Percentiles rank a stretch among this genome's conserved stretches.
Conservation (phyloP, 129 eudicot genomes). For the Glebionis coronaria region DNA sequence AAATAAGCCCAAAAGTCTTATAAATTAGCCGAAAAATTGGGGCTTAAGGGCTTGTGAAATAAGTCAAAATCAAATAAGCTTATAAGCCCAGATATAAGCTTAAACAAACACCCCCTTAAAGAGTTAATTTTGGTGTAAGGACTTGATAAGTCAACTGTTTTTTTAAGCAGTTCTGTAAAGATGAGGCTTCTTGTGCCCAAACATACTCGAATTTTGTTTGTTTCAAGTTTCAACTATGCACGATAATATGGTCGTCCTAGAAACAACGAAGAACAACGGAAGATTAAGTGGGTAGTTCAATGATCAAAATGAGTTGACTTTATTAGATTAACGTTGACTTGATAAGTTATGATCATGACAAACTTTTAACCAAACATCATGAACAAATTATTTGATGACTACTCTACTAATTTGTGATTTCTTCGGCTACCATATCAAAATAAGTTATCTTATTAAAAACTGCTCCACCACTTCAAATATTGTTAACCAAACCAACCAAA, state of each 20-base stretch:
- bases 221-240: slow-evolving; percentile 10
- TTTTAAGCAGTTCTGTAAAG: slow-evolving; percentile 46
- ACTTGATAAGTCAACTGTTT: too few relatives aligned
- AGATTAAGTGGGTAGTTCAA: slow-evolving; percentile 3
- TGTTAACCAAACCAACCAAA: slow-evolving; percentile 7
- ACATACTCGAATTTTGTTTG: slow-evolving; percentile 41
- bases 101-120: too few relatives aligned
- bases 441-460: not conserved
- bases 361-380: too few relatives aligned
- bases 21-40: too few relatives aligned
- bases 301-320: slow-evolving; percentile 6
- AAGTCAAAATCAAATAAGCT: too few relatives aligned
- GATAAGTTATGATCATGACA: not conserved
- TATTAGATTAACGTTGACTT: slow-evolving; percentile 4
- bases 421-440: not conserved
- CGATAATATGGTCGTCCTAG: slow-evolving; percentile 10
- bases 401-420: too few relatives aligned
- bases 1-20: too few relatives aligned
- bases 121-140: too few relatives aligned
- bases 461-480: not conserved
- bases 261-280: slow-evolving; percentile 11
- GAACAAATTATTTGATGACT: too few relatives aligned
- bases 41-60: too few relatives aligned
- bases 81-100: too few relatives aligned
- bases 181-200: slow-evolving; percentile 62